phyloP scores from a whole-genome alignment of 2,329 filamentous ascomycete genomes.

The Lecanicillium sp. region DNA sequence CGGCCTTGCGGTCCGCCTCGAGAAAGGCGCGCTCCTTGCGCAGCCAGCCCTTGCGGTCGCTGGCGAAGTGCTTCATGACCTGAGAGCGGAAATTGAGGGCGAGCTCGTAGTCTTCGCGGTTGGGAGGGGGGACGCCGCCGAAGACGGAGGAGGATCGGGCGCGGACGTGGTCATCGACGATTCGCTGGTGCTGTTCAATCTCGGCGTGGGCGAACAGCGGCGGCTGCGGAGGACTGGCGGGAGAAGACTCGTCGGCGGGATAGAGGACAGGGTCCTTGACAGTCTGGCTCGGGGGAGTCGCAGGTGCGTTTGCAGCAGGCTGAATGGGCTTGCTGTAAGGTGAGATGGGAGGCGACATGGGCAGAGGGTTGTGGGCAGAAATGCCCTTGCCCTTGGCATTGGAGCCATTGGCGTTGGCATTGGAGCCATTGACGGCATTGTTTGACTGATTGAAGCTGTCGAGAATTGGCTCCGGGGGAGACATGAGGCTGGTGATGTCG shows the following conservation, averaged over 20 bases:
- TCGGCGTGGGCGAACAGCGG: conserved; percentile 45
- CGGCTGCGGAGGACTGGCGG: conserved; percentile 36
- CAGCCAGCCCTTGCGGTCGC: conserved; percentile 43
- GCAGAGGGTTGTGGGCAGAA: conserved; percentile 30
- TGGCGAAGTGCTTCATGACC: conserved; percentile 40
- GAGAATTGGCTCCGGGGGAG: conserved; percentile 51
- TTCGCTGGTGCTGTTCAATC: conserved; percentile 35
- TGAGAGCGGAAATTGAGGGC: conserved; percentile 47
- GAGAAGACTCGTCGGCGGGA: conserved; percentile 38
- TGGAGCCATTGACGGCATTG: conserved; percentile 11
- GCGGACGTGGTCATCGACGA: conserved; percentile 46
- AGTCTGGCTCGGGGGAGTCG: conserved; percentile 24
- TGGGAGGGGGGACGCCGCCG: conserved; percentile 39
- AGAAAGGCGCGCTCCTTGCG: conserved; percentile 45
- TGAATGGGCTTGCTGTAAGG: conserved; percentile 36
- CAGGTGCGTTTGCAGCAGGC: conserved; percentile 22
- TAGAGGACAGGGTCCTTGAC: conserved; percentile 55
- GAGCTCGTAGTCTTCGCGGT: conserved; percentile 47
- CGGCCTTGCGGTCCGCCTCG: conserved; percentile 40
- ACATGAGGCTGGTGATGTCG: conserved; percentile 53
- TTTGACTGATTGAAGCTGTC: conserved; percentile 43
- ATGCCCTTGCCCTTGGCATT: conserved; percentile 22
- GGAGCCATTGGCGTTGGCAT: conserved; percentile 15
- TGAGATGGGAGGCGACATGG: conserved; percentile 55
- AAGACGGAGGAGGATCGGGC: conserved; percentile 39